Evolutionary conservation across 1,139 yeast species (phyloP), one percentile per base, ranked within the genome.

Genomic region (Yamadazyma membranifaciens): DNA sequence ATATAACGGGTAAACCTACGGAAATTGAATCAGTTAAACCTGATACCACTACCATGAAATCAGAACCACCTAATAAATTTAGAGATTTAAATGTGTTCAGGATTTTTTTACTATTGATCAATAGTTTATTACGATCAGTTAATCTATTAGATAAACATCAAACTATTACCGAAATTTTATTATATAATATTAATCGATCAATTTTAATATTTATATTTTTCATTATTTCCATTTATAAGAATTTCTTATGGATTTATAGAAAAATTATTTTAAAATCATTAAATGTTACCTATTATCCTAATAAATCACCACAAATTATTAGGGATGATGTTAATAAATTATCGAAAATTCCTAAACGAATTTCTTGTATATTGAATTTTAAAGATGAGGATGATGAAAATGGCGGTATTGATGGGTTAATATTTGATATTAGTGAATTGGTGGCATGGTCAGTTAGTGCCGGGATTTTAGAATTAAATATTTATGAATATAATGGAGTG

Each of bases 401-500:
- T 45, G 96, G 95, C 20, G 97, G 97, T 2, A 63, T 85, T 34
- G 91, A 85, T 45, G 96, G 95, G 0, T 69, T 94, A 35, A 69
- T 91, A 54, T 80, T 77, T 51, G 87, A 87, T 53, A 75, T 84
- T 15, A 78, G 92, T 41, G 96, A 89, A 56, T 55, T 91, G 35
- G 74, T 82, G 0, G 83, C 95, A 3, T 92, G 99, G 99, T 75
- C 89, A 34, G 63, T 88, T 16, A 87, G 95, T 34, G 82, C 94
- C 7, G 97, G 96, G 1, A 80, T 91, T 39, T 78, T 81, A 22
- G 69, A 71, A 41, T 69, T 92, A 46, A 74, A 87, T 7, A 69
- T 94, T 33, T 94, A 88, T 64, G 98, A 92, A 63, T 77, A 77
- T 53, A 80, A 80, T 41, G 98, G 98, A 1, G 67, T 75, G 4